A percentile compares a stretch with the other conserved stretches of the same genome.
Evolutionary conservation across 116 monocot genomes (phyloP).

Genomic region (Papilionanthe hybrid): DNA sequence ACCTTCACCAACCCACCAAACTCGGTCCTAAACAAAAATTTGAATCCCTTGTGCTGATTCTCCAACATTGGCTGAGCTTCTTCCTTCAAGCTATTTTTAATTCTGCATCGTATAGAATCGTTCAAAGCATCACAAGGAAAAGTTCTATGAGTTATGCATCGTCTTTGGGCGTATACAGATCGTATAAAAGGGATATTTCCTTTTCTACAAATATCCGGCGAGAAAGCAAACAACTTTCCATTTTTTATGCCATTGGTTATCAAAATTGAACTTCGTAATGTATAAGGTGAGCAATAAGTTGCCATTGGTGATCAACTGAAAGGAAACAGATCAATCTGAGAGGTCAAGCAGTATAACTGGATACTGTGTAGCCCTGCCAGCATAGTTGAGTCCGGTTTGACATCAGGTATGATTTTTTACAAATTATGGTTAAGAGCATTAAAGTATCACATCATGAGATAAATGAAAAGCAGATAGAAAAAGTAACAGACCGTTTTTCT

Average conservation of each 20-base stretch:
- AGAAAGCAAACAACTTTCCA: not conserved
- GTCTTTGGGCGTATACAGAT: not conserved
- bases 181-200: not conserved
- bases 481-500: not conserved
- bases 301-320: slow-evolving; percentile 1
- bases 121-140: not conserved
- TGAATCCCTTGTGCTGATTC: slow-evolving; percentile 12
- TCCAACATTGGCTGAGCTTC: slow-evolving; percentile 14
- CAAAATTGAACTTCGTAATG: not conserved
- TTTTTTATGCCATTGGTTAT: not conserved
- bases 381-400: not conserved
- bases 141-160: not conserved
- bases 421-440: not conserved
- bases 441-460: not conserved
- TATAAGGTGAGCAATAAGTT: not conserved
- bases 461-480: not conserved
- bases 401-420: not conserved
- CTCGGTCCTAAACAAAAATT: slow-evolving; percentile 56
- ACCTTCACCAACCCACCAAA: slow-evolving; percentile 54
- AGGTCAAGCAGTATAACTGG: not conserved
- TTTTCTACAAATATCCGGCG: not conserved
- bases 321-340: not conserved
- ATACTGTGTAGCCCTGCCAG: not conserved
- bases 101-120: not conserved
- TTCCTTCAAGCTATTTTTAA: slow-evolving; percentile 10